Conservation (phyloP, 345 rosid species). For the Populus pruinosa region DNA sequence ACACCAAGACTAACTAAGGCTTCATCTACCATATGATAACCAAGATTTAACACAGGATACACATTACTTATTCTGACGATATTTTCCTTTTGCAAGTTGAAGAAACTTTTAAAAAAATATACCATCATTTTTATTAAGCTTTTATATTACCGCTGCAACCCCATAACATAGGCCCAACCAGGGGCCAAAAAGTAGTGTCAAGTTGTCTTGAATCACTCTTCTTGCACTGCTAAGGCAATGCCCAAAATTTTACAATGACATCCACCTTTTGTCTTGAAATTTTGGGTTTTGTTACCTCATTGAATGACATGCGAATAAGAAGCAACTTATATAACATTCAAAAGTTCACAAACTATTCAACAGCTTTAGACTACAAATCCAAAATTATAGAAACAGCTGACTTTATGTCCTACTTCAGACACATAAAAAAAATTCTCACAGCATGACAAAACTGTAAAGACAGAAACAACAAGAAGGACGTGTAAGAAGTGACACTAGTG, state of each 20-base stretch:
- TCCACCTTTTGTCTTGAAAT: no score
- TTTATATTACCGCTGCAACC: not conserved
- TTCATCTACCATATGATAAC: not conserved
- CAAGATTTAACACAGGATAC: no score
- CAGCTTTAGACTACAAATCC: not conserved
- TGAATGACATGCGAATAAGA: not conserved
- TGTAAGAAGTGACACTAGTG: conserved; percentile 1
- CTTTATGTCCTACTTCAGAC: not conserved
- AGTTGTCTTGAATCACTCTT: not conserved
- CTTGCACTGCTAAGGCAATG: not conserved
- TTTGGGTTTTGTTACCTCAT: not conserved
- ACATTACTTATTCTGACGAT: no score
- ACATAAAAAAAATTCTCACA: not conserved
- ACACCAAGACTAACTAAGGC: not conserved
- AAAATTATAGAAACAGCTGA: not conserved
- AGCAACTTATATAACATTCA: no score
- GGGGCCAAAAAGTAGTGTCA: not conserved
- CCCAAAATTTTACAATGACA: no score
- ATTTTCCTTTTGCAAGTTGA: no score
- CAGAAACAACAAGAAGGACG: not conserved
- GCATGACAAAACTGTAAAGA: not conserved
- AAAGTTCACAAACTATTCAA: no score
- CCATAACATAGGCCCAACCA: not conserved
- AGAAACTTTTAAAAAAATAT: no score
- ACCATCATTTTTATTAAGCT: no score